Percentiles rank a stretch among this genome's conserved stretches.
Conservation (phyloP, 345 rosid species). For the Bruguiera parviflora region DNA sequence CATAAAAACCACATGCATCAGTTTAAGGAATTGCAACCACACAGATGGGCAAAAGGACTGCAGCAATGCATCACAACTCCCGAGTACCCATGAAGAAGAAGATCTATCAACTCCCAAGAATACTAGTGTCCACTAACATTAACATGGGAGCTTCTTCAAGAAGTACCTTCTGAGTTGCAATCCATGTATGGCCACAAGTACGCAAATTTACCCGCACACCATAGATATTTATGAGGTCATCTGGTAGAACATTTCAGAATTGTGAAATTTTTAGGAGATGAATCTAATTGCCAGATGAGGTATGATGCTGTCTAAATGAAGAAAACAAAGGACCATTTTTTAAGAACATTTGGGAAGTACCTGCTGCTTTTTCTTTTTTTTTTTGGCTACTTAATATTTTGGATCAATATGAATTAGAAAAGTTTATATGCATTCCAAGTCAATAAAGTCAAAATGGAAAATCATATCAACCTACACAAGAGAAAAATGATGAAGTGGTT, state of each 20-base stretch:
- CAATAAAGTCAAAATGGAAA: constrained; percentile 12
- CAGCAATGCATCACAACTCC: too few species aligned
- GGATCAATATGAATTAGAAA: background rate
- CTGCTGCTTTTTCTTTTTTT: background rate
- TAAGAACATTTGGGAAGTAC: background rate
- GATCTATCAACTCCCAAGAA: background rate
- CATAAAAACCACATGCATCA: background rate
- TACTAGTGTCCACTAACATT: too few species aligned
- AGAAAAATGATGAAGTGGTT: constrained; percentile 32
- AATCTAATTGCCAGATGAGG: background rate
- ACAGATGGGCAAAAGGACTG: background rate
- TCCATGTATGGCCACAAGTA: too few species aligned
- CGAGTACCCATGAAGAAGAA: background rate
- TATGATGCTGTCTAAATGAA: background rate
- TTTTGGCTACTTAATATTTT: constrained; percentile 1
- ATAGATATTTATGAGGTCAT: too few species aligned
- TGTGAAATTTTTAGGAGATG: too few species aligned
- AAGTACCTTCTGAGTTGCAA: too few species aligned
- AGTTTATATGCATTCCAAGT: constrained; percentile 3
- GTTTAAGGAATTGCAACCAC: background rate
- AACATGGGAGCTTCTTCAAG: too few species aligned
- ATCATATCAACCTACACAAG: constrained; percentile 36
- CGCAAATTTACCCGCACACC: too few species aligned
- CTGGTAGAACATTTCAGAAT: too few species aligned
- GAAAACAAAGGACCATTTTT: background rate